Percentiles rank a stretch among this genome's conserved stretches.
These are phyloP conservation scores for Cutaneotrichosporon sp. DNA, from an alignment of 1,284 basidiomycete genomes.

Conservation along the genomic window DNA sequence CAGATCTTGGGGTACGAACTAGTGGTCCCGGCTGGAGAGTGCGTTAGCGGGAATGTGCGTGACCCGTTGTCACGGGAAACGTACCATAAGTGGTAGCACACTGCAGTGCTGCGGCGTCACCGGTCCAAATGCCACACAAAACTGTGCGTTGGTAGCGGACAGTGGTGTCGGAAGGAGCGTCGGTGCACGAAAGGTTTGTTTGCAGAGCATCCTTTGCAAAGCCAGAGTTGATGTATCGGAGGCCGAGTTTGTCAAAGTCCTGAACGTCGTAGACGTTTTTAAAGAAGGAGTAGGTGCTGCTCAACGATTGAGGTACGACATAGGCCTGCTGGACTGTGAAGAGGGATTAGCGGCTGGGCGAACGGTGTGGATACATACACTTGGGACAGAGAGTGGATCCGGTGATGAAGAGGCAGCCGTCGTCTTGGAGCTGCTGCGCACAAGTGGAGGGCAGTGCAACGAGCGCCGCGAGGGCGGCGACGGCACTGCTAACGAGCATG, in stretches of 20 bases:
- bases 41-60: background rate
- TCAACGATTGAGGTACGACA: conserved; percentile 15
- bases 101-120: conserved; percentile 23
- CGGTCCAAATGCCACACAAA: conserved; percentile 40
- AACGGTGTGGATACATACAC: conserved; percentile 4
- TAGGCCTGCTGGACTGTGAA: conserved; percentile 40
- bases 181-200: conserved; percentile 39
- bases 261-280: conserved; percentile 5
- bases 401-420: conserved; percentile 6
- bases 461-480: background rate
- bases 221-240: conserved; percentile 41
- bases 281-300: conserved; percentile 22
- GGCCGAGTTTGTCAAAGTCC: background rate
- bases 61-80: too few species aligned
- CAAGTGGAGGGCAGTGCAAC: background rate
- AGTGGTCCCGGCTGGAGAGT: conserved; percentile 6
- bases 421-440: background rate
- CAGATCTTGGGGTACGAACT: conserved; percentile 41
- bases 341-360: background rate
- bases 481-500: background rate
- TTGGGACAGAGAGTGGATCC: conserved; percentile 8
- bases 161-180: conserved; percentile 16
- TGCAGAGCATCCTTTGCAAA: background rate
- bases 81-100: conserved; percentile 15
- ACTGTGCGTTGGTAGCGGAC: conserved; percentile 42